These are phyloP conservation scores for Curvularia sp. DNA, from an alignment of 2,329 filamentous ascomycete genomes.

Conservation along the genomic window DNA sequence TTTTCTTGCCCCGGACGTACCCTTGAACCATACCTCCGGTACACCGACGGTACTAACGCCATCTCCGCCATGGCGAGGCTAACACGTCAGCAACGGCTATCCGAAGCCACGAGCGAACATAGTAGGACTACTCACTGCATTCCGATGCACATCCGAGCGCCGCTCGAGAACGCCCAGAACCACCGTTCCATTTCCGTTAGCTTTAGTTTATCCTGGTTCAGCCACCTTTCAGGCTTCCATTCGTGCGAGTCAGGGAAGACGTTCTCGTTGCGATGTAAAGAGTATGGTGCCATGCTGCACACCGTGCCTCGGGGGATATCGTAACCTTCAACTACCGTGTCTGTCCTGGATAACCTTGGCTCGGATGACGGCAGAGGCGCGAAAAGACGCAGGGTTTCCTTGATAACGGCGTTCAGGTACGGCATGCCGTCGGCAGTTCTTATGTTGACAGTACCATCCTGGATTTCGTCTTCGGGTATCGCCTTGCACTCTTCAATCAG, in stretches of 20 bases:
- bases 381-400: conserved; percentile 59
- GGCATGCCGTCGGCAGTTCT: conserved; percentile 50
- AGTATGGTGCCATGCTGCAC: conserved; percentile 51
- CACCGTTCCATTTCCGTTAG: conserved; percentile 43
- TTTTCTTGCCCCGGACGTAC: conserved; percentile 42
- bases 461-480: conserved; percentile 22
- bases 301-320: conserved; percentile 46
- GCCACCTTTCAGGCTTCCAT: conserved; percentile 48
- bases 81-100: conserved; percentile 7
- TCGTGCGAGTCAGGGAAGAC: conserved; percentile 39
- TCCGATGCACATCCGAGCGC: conserved; percentile 53
- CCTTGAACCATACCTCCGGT: conserved; percentile 46
- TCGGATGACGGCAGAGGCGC: conserved; percentile 61
- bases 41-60: conserved; percentile 56
- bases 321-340: conserved; percentile 49
- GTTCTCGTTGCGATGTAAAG: conserved; percentile 46
- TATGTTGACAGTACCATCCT: conserved; percentile 33
- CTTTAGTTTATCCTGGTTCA: conserved; percentile 15
- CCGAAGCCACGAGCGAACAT: background rate
- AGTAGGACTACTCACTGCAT: conserved; percentile 20
- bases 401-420: conserved; percentile 59
- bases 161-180: conserved; percentile 53
- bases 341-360: conserved; percentile 52
- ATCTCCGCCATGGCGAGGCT: conserved; percentile 59
- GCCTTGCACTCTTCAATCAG: conserved; percentile 54